Percentiles rank a stretch among this genome's conserved stretches.
phyloP scores from a whole-genome alignment of 23 red algal species.

The Gracilaria domingensis region DNA sequence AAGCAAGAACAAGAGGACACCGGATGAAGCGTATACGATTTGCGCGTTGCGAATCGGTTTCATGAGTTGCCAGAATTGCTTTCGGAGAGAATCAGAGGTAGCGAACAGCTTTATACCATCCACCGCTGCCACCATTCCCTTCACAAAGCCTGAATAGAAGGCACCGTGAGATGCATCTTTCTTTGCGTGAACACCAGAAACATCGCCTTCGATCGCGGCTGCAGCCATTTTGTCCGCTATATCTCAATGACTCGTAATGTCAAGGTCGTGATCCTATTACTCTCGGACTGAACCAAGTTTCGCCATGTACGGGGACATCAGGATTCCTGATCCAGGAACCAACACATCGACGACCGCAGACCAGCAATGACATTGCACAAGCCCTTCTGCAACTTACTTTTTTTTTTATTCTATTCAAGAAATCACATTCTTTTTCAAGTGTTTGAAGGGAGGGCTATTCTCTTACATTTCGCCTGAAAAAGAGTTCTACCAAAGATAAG shows the following conservation, averaged over 20 bases:
- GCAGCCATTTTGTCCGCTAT: background rate
- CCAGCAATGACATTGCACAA: too few relatives aligned
- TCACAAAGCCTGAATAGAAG: constrained; percentile 72
- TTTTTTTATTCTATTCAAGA: too few relatives aligned
- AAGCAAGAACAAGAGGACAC: constrained; percentile 61
- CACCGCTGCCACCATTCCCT: constrained; percentile 62
- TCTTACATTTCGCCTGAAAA: too few relatives aligned
- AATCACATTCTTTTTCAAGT: too few relatives aligned
- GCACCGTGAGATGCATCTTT: constrained; percentile 84
- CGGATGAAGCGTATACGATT: constrained; percentile 50
- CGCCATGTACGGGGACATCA: too few relatives aligned
- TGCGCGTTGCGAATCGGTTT: constrained; percentile 61
- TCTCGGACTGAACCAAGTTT: background rate
- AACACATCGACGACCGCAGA: too few relatives aligned
- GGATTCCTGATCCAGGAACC: too few relatives aligned
- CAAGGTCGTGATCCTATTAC: background rate
- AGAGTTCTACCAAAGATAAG: too few relatives aligned
- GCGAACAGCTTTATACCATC: constrained; percentile 63
- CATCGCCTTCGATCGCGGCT: background rate
- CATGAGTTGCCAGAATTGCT: constrained; percentile 49
- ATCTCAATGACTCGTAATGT: background rate
- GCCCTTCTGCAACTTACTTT: too few relatives aligned
- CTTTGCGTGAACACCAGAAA: constrained; percentile 1
- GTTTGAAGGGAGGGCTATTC: too few relatives aligned
- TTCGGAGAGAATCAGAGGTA: constrained; percentile 35